phyloP scores from a whole-genome alignment of 2,329 filamentous ascomycete genomes.

The Ceratocystis harringtonii region DNA sequence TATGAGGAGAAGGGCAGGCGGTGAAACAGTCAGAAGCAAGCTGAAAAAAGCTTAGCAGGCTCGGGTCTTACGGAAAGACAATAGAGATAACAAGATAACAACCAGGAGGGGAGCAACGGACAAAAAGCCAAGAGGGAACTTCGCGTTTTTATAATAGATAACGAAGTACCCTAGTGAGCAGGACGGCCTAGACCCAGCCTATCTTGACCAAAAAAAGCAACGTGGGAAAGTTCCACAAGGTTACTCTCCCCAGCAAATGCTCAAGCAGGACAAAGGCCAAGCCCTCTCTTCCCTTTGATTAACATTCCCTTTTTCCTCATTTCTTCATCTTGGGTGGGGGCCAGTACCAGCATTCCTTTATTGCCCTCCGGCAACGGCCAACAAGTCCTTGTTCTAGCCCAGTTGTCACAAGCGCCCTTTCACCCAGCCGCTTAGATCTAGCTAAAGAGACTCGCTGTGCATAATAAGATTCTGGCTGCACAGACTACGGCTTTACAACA shows the following conservation, averaged over 20 bases:
- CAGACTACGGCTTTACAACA: slow-evolving; percentile 3
- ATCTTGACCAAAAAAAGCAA: not conserved
- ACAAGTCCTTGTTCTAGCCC: not conserved
- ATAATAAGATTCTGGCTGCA: not conserved
- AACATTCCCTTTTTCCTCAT: not conserved
- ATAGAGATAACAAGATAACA: not conserved
- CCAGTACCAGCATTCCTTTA: not conserved
- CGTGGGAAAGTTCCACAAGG: not conserved
- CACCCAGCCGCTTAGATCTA: not conserved
- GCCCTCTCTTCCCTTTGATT: not conserved
- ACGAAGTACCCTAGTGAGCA: not conserved
- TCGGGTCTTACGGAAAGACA: not conserved
- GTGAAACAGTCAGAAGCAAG: not conserved
- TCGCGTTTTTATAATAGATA: not conserved
- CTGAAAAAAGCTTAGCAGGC: not conserved
- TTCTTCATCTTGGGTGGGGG: not conserved
- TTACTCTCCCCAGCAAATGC: not conserved
- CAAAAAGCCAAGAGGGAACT: not conserved
- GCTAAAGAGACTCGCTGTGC: not conserved
- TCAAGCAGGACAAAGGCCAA: not conserved
- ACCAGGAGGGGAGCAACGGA: not conserved
- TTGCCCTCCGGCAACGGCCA: not conserved
- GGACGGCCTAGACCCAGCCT: not conserved
- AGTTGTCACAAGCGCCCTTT: not conserved
- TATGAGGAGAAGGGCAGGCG: not conserved